phyloP scores from a whole-genome alignment of 23 red algal genomes.

The Gracilaria caudata region DNA sequence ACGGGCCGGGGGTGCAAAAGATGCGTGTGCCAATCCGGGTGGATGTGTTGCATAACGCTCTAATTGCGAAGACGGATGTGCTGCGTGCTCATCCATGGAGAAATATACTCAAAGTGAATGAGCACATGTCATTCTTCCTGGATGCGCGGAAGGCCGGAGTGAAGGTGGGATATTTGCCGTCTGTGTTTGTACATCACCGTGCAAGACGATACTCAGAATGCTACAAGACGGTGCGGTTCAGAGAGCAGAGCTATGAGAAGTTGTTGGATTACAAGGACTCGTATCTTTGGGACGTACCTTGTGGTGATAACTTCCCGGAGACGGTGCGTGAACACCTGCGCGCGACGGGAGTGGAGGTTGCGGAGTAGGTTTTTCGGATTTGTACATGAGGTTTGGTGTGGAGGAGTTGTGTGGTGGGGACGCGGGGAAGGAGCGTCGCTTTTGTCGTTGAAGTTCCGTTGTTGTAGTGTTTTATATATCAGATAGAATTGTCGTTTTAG shows the following conservation, averaged over 20 bases:
- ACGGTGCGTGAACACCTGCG: conserved; percentile 32
- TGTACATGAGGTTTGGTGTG: no score
- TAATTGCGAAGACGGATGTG: conserved; percentile 42
- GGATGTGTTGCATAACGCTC: conserved; percentile 57
- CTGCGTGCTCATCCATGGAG: conserved; percentile 43
- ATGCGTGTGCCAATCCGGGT: conserved; percentile 46
- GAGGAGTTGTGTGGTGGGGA: no score
- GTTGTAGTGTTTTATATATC: no score
- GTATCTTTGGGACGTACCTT: conserved; percentile 40
- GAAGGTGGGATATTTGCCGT: conserved; percentile 49
- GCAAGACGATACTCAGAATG: conserved; percentile 21
- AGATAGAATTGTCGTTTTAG: no score
- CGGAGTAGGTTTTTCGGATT: no score
- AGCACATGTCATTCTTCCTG: conserved; percentile 67
- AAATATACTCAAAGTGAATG: conserved; percentile 56
- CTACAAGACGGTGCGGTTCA: conserved; percentile 32
- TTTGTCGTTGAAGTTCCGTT: no score
- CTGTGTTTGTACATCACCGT: conserved; percentile 51
- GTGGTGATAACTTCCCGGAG: conserved; percentile 36
- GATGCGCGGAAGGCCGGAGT: conserved; percentile 32
- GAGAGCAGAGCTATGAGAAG: conserved; percentile 51
- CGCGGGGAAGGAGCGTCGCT: no score
- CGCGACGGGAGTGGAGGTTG: neutral
- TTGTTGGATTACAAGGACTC: conserved; percentile 58
- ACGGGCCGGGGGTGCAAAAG: conserved; percentile 45